Percentiles rank a stretch among this genome's conserved stretches.
phyloP scores from a whole-genome alignment of 1,284 basidiomycete genomes.

The Lentinula novae-zelandiae region DNA sequence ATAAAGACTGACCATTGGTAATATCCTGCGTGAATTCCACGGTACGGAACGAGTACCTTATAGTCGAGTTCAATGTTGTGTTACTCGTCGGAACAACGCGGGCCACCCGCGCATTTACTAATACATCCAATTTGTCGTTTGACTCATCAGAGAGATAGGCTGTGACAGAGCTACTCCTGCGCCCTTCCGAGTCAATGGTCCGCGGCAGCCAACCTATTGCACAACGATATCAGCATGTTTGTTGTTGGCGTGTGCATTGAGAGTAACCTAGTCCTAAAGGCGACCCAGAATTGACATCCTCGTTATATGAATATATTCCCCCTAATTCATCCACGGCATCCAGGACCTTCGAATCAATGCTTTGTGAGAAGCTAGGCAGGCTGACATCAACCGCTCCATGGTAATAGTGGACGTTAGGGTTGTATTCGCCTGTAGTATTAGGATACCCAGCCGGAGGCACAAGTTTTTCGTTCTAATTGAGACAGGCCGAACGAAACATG shows the following conservation, averaged over 20 bases:
- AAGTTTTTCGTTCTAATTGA: constrained; percentile 17
- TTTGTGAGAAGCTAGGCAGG: constrained; percentile 15
- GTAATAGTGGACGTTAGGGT: constrained; percentile 16
- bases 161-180: constrained; percentile 19
- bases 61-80: background rate
- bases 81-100: constrained; percentile 7
- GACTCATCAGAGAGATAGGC: constrained; percentile 14
- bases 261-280: constrained; percentile 18
- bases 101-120: constrained; percentile 17
- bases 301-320: constrained; percentile 18
- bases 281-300: constrained; percentile 20
- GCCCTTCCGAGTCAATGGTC: constrained; percentile 1
- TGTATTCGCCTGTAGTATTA: constrained; percentile 16
- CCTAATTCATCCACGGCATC: constrained; percentile 15
- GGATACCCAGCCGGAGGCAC: constrained; percentile 16
- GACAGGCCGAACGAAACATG: background rate
- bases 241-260: background rate
- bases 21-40: constrained; percentile 16
- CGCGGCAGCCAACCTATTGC: constrained; percentile 27
- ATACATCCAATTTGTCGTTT: constrained; percentile 19
- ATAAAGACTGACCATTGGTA: background rate
- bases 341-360: constrained; percentile 16
- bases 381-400: constrained; percentile 16
- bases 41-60: constrained; percentile 1
- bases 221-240: constrained; percentile 19